phyloP scores from a whole-genome alignment of 495 filamentous ascomycete species.

The Aspergillus indologenus region DNA sequence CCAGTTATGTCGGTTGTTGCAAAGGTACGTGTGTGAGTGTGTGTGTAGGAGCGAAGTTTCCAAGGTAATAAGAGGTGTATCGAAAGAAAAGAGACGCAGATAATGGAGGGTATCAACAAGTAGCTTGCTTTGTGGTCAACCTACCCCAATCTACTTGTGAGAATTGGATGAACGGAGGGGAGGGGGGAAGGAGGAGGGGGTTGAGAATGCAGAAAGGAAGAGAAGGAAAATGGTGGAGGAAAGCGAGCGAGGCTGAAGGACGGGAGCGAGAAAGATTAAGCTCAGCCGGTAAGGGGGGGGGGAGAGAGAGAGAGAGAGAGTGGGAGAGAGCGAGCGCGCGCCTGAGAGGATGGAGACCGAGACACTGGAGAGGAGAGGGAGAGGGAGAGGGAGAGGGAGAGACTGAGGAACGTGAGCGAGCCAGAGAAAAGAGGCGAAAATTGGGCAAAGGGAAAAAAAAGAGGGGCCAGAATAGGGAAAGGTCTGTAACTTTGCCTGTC shows the following conservation, averaged over 20 bases:
- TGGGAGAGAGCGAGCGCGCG: background rate
- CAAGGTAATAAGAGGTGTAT: slow-evolving; percentile 10
- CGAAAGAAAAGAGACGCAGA: slow-evolving; percentile 12
- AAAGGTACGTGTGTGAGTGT: slow-evolving; percentile 4
- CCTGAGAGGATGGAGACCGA: too few relatives aligned
- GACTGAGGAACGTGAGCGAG: background rate
- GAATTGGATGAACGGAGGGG: background rate
- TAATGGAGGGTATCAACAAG: slow-evolving; percentile 8
- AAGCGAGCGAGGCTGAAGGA: slow-evolving; percentile 7
- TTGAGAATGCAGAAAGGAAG: slow-evolving; percentile 3
- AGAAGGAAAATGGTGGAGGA: slow-evolving; percentile 10
- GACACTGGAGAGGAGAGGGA: background rate
- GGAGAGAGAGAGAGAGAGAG: background rate
- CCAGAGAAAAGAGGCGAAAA: slow-evolving; percentile 13
- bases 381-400: background rate
- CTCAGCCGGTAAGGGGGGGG: slow-evolving; percentile 18
- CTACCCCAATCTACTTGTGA: slow-evolving; percentile 1
- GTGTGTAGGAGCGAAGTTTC: slow-evolving; percentile 3
- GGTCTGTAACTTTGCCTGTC: background rate
- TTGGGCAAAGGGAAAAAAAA: slow-evolving; percentile 25
- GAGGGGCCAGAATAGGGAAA: slow-evolving; percentile 1
- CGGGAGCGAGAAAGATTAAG: slow-evolving; percentile 13
- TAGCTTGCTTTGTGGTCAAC: background rate
- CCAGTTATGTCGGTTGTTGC: slow-evolving; percentile 12
- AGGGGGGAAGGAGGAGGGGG: slow-evolving; percentile 6